Percentiles rank a stretch among this genome's conserved stretches.
These are phyloP conservation scores for Teunomyces kruisii DNA, from an alignment of 805 yeast genomes.

Conservation along the genomic window DNA sequence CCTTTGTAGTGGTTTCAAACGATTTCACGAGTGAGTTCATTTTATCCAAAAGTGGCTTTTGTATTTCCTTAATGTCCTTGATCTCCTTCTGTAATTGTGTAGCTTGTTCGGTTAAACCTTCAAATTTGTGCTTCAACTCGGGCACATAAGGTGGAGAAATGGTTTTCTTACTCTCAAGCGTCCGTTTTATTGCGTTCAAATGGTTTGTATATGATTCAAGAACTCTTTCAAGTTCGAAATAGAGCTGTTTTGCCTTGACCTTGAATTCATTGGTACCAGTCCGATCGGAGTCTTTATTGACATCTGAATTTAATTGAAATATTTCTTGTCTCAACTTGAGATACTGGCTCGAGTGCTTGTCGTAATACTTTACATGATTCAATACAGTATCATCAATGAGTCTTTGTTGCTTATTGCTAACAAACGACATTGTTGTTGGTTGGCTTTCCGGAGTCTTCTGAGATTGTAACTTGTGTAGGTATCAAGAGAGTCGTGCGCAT, in stretches of 20 bases:
- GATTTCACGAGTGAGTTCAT: constrained; percentile 25
- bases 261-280: constrained; percentile 10
- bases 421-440: constrained; percentile 23
- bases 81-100: constrained; percentile 18
- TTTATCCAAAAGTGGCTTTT: constrained; percentile 37
- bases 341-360: constrained; percentile 32
- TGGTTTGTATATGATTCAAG: constrained; percentile 26
- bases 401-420: constrained; percentile 30
- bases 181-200: constrained; percentile 19
- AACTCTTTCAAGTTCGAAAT: constrained; percentile 29
- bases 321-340: constrained; percentile 34
- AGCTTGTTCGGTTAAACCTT: constrained; percentile 16
- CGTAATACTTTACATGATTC: constrained; percentile 31
- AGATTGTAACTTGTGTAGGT: background rate
- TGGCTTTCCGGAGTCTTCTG: too few relatives aligned
- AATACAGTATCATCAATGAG: constrained; percentile 31
- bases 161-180: constrained; percentile 15
- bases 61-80: constrained; percentile 24
- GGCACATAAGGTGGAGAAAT: constrained; percentile 15
- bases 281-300: constrained; percentile 6
- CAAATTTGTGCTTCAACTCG: constrained; percentile 21
- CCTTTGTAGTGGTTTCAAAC: constrained; percentile 12
- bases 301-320: constrained; percentile 15
- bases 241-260: constrained; percentile 19
- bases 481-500: background rate